Evolutionary conservation across 2,329 filamentous ascomycete species (phyloP).

Genomic region (Thielaviopsis ethacetica): DNA sequence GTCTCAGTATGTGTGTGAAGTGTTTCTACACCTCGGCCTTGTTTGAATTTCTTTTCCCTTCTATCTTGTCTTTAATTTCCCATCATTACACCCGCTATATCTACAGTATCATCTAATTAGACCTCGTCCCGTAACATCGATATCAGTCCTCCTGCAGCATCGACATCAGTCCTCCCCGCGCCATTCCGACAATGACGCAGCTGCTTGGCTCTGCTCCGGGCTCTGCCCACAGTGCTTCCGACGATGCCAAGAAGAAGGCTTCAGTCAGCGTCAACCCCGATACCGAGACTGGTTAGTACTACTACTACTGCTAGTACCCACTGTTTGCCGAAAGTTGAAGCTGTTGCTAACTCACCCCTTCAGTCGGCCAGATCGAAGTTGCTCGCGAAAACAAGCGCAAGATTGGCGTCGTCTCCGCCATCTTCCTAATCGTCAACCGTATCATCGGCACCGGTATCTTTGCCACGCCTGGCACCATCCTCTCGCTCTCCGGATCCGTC

Average conservation of each 20-base stretch:
- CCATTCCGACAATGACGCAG: not conserved
- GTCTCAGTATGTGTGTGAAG: too few species aligned
- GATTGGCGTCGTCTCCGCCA: constrained; percentile 37
- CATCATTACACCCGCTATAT: not conserved
- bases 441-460: constrained; percentile 54
- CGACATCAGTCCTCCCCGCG: not conserved
- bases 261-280: not conserved
- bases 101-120: not conserved
- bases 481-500: constrained; percentile 40
- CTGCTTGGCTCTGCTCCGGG: not conserved
- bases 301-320: too few species aligned
- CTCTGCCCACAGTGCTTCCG: not conserved
- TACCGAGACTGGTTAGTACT: constrained; percentile 3
- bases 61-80: not conserved
- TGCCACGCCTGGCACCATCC: constrained; percentile 42
- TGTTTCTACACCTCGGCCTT: not conserved
- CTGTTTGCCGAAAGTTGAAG: not conserved
- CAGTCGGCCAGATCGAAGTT: constrained; percentile 19
- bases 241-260: not conserved
- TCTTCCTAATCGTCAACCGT: constrained; percentile 46
- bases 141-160: not conserved
- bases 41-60: not conserved
- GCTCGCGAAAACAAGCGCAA: constrained; percentile 34
- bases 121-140: not conserved
- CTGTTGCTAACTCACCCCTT: not conserved